Percentiles rank a stretch among this genome's conserved stretches.
Conservation (phyloP, 2,329 filamentous ascomycete species). For the Cladophialophora chaetospira region DNA sequence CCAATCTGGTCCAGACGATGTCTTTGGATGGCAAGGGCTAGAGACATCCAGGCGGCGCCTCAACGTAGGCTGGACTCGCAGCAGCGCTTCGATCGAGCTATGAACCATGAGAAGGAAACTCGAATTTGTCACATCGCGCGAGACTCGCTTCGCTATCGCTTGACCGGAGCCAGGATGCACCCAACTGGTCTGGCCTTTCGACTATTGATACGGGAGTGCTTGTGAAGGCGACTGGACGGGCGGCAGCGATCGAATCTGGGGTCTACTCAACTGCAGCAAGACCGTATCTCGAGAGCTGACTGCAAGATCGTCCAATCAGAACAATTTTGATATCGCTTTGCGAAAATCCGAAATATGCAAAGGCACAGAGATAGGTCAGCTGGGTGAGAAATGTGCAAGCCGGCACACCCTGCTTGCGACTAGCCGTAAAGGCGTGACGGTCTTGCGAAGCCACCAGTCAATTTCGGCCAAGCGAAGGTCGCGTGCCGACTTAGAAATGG, state of each 20-base stretch:
- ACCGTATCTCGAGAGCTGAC: background rate
- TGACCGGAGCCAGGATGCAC: too few relatives aligned
- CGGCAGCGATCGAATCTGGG: background rate
- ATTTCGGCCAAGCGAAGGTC: too few relatives aligned
- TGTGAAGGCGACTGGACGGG: too few relatives aligned
- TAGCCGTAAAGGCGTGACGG: background rate
- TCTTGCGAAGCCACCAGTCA: background rate
- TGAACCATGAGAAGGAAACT: background rate
- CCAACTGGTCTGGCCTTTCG: too few relatives aligned
- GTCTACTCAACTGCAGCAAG: conserved; percentile 3
- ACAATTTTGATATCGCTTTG: background rate
- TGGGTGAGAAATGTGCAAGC: background rate
- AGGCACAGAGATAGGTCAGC: conserved; percentile 3
- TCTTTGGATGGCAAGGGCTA: background rate
- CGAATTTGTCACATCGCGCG: too few relatives aligned
- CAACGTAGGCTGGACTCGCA: background rate
- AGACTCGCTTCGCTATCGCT: too few relatives aligned
- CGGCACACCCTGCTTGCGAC: background rate
- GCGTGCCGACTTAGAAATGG: too few relatives aligned
- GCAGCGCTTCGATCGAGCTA: background rate
- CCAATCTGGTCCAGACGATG: background rate
- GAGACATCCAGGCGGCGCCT: background rate
- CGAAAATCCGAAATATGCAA: background rate
- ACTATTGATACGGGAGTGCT: too few relatives aligned
- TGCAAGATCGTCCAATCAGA: conserved; percentile 7